A percentile compares a stretch with the other conserved stretches of the same genome.
These are phyloP conservation scores for Aspergillus phoenicis DNA, from an alignment of 2,329 filamentous ascomycete genomes.

Conservation along the genomic window DNA sequence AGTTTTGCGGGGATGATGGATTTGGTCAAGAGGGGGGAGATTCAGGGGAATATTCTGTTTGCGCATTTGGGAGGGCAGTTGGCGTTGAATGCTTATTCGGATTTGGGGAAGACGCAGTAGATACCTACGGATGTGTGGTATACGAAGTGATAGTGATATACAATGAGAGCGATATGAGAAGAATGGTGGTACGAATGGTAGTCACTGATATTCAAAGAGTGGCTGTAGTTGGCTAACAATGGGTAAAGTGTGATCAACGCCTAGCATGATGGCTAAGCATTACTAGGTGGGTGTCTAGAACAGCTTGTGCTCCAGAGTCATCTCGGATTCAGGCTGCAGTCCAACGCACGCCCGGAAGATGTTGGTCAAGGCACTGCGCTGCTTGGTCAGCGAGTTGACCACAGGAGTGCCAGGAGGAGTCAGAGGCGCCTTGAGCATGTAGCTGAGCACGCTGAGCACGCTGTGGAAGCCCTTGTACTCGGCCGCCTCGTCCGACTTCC, in stretches of 20 bases:
- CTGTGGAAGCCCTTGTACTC: conserved; percentile 95
- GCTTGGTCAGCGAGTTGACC: conserved; percentile 93
- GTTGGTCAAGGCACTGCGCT: conserved; percentile 91
- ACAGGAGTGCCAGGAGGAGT: conserved; percentile 94
- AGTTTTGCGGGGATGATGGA: conserved; percentile 72
- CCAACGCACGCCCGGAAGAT: conserved; percentile 98
- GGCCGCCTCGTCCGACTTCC: conserved; percentile 67
- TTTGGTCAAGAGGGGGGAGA: conserved; percentile 64
- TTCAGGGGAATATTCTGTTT: conserved; percentile 68
- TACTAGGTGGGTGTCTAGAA: conserved; percentile 56
- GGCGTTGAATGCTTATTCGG: conserved; percentile 68
- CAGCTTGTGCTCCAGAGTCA: conserved; percentile 98
- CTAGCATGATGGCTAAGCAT: neutral
- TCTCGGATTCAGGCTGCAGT: conserved; percentile 95
- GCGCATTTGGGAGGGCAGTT: conserved; percentile 72
- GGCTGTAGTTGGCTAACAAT: conserved; percentile 30
- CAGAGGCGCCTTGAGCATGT: conserved; percentile 95
- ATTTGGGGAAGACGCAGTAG: conserved; percentile 12
- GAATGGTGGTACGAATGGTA: too few relatives aligned
- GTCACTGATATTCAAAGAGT: conserved; percentile 25
- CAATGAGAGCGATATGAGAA: too few relatives aligned
- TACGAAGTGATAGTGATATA: too few relatives aligned
- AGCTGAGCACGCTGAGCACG: conserved; percentile 94
- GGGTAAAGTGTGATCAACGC: neutral
- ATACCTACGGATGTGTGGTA: neutral